Conservation (phyloP, 2,329 filamentous ascomycete genomes). For the Talaromyces rugulosus region DNA sequence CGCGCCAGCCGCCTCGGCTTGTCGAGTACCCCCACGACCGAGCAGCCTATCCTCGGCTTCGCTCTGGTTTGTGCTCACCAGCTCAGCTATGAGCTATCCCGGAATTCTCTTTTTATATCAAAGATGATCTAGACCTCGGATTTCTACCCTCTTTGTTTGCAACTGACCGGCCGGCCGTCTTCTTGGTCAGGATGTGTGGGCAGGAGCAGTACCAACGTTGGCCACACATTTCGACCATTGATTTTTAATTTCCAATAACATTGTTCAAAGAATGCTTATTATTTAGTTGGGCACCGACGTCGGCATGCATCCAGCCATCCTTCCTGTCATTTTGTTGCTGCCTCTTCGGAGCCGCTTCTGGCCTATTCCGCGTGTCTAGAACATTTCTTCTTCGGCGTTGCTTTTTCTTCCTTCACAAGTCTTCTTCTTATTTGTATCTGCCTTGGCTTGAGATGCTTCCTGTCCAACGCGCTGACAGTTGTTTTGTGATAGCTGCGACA, state of each 20-base stretch:
- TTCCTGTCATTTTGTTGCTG: neutral
- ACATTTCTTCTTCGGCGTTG: neutral
- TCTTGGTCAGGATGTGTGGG: neutral
- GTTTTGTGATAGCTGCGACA: slow-evolving; percentile 26
- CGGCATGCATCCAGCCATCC: neutral
- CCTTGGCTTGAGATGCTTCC: neutral
- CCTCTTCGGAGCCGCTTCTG: neutral
- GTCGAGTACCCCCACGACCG: neutral
- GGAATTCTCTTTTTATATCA: neutral
- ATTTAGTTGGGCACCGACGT: neutral
- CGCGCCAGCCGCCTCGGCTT: neutral
- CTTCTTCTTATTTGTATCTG: neutral
- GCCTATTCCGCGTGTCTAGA: neutral
- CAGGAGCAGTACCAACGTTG: neutral
- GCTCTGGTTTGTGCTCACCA: neutral
- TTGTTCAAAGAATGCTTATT: neutral
- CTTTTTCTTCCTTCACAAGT: neutral
- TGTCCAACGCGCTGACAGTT: slow-evolving; percentile 1
- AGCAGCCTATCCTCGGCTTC: neutral
- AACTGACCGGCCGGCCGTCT: neutral
- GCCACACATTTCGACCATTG: neutral
- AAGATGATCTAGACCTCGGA: neutral
- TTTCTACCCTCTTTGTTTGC: neutral
- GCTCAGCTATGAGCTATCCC: neutral
- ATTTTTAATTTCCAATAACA: neutral